phyloP scores from a whole-genome alignment of 257 asterid genomes.

The Gardenia jasminoides region DNA sequence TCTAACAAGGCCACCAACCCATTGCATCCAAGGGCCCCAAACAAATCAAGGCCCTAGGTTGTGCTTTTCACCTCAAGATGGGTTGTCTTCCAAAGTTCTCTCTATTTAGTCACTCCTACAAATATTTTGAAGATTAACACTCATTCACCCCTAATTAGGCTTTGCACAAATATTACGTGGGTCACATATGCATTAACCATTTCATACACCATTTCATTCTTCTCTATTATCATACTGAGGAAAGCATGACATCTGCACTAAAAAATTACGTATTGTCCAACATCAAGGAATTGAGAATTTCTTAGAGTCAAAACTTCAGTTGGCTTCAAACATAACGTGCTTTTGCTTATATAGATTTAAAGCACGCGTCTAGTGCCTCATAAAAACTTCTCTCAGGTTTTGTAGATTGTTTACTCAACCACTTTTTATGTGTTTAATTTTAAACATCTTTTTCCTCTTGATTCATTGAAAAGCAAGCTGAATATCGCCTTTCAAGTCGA shows the following conservation, averaged over 20 bases:
- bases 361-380: background rate
- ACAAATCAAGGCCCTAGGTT: background rate
- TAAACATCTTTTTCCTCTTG: background rate
- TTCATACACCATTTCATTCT: background rate
- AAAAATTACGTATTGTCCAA: background rate
- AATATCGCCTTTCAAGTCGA: background rate
- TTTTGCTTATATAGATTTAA: no score
- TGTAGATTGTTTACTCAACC: background rate
- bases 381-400: background rate
- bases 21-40: background rate
- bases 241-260: background rate
- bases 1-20: background rate
- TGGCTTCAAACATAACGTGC: background rate
- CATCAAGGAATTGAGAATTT: background rate
- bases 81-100: background rate
- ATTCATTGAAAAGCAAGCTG: background rate
- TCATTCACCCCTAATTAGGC: background rate
- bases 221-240: background rate
- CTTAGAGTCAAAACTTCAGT: background rate
- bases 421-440: background rate
- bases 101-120: background rate
- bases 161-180: background rate
- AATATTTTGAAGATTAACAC: background rate
- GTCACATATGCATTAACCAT: background rate
- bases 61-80: background rate